Conservation (phyloP, 345 rosid species). For the Streptanthus diversifolius region DNA sequence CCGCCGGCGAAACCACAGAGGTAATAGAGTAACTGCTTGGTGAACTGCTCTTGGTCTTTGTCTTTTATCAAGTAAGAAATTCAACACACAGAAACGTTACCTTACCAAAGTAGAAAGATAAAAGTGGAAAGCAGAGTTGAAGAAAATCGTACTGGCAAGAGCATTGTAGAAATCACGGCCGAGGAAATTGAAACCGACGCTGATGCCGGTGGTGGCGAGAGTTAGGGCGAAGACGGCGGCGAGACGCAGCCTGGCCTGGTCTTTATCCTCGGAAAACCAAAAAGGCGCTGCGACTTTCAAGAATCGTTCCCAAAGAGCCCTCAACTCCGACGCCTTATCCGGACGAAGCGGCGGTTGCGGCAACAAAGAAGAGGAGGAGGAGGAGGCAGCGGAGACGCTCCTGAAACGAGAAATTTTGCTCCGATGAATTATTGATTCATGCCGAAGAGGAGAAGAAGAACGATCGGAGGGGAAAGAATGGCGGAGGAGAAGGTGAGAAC, state of each 20-base stretch:
- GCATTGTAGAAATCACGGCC: conserved; percentile 99
- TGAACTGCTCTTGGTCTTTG: conserved; percentile 91
- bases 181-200: conserved; percentile 93
- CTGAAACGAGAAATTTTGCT: conserved; percentile 4
- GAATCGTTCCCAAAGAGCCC: conserved; percentile 53
- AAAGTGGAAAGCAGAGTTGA: background rate
- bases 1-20: conserved; percentile 87
- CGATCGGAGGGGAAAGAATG: background rate
- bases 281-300: conserved; percentile 93
- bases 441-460: conserved; percentile 8
- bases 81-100: background rate
- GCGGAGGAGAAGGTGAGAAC: conserved; percentile 17
- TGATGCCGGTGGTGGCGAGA: conserved; percentile 83
- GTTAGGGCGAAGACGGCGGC: conserved; percentile 87
- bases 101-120: background rate
- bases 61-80: conserved; percentile 35
- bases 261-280: conserved; percentile 81
- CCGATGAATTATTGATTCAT: background rate
- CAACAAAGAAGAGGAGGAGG: conserved; percentile 21
- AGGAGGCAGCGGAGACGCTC: conserved; percentile 1
- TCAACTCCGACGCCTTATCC: conserved; percentile 40
- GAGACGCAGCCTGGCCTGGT: conserved; percentile 72
- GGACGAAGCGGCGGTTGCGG: conserved; percentile 27
- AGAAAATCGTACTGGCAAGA: conserved; percentile 56
- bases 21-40: conserved; percentile 80